Evolutionary conservation across 2,329 filamentous ascomycete species (phyloP).

Genomic region (Cladosporium velox): DNA sequence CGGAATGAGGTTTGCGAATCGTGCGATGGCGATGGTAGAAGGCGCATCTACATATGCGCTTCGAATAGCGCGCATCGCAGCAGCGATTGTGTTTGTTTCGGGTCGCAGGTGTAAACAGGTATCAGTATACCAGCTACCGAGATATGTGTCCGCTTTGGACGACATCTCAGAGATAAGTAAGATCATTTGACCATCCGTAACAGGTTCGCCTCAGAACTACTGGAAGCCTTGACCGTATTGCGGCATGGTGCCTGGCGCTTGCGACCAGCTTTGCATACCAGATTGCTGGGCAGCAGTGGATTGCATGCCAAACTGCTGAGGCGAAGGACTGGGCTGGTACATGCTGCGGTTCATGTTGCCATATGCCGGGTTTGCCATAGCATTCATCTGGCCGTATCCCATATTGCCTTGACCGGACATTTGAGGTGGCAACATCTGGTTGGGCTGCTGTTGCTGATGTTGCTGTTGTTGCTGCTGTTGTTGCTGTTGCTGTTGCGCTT

Average conservation of each 20-base stretch:
- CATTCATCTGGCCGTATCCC: constrained; percentile 49
- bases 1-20: neutral
- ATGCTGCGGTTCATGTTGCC: constrained; percentile 51
- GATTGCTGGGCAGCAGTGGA: constrained; percentile 48
- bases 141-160: neutral
- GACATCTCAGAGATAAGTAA: neutral
- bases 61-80: neutral
- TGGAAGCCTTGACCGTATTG: constrained; percentile 44
- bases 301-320: constrained; percentile 43
- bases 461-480: constrained; percentile 50
- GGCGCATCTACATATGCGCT: neutral
- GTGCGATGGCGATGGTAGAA: neutral
- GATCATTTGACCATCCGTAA: neutral
- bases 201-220: constrained; percentile 1
- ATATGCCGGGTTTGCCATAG: constrained; percentile 48
- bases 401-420: constrained; percentile 48
- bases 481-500: constrained; percentile 50
- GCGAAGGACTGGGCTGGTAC: constrained; percentile 52
- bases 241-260: constrained; percentile 40
- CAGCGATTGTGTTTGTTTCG: neutral
- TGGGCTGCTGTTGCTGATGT: constrained; percentile 48
- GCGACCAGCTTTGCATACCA: constrained; percentile 55
- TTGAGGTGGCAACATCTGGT: constrained; percentile 52
- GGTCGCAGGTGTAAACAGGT: neutral
- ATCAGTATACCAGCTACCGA: neutral